Conservation (phyloP, 2,329 filamentous ascomycete genomes). For the Neonectria neomacrospora region DNA sequence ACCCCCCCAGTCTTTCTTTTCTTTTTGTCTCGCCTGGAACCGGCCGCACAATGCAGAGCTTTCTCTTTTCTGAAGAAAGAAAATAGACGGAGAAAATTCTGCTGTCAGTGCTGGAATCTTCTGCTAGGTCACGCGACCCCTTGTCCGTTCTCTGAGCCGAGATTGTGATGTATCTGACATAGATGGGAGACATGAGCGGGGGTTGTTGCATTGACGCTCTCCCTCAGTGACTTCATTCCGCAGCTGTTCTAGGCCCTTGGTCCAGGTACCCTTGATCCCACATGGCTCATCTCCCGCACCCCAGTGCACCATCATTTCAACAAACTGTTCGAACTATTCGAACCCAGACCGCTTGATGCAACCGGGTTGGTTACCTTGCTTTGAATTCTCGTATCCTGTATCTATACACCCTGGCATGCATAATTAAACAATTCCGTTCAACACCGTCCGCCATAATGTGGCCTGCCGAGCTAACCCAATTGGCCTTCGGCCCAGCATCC, state of each 20-base stretch:
- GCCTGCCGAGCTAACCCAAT: constrained; percentile 2
- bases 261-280: constrained; percentile 39
- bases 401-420: constrained; percentile 40
- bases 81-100: neutral
- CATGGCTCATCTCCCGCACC: constrained; percentile 20
- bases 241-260: constrained; percentile 30
- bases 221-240: constrained; percentile 44
- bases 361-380: neutral
- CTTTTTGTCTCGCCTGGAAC: constrained; percentile 9
- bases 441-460: constrained; percentile 4
- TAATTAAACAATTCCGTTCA: constrained; percentile 16
- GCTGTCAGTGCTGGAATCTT: neutral
- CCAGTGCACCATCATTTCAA: neutral
- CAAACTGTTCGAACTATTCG: neutral
- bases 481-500: constrained; percentile 9
- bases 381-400: constrained; percentile 27
- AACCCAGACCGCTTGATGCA: constrained; percentile 2
- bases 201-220: constrained; percentile 27
- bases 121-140: neutral
- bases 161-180: constrained; percentile 30
- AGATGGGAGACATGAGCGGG: constrained; percentile 22
- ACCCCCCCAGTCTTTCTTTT: neutral
- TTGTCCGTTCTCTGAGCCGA: neutral
- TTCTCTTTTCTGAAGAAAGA: neutral
- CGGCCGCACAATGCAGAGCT: neutral